A percentile compares a stretch with the other conserved stretches of the same genome.
These are phyloP conservation scores for Pisolithus microcarpus DNA, from an alignment of 768 basidiomycete species.

Conservation along the genomic window DNA sequence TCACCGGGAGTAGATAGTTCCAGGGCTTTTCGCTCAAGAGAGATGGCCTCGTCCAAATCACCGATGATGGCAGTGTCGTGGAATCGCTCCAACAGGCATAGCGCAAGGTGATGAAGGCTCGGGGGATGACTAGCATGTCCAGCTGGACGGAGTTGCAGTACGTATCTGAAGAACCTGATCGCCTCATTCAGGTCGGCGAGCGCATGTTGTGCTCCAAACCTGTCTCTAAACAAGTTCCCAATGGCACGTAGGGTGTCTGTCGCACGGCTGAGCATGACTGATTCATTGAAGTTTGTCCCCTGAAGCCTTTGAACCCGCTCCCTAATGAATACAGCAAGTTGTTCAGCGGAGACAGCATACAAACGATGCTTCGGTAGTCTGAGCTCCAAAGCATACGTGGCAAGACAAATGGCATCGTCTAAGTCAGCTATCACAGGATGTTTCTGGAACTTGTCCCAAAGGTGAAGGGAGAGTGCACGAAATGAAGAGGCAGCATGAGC, in stretches of 20 bases:
- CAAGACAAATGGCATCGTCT: too few relatives aligned
- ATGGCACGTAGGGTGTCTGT: neutral
- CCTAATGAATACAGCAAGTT: neutral
- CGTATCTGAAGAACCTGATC: neutral
- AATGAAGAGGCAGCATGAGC: too few relatives aligned
- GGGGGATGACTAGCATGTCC: neutral
- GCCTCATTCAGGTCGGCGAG: neutral
- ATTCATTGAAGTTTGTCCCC: neutral
- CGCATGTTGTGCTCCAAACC: neutral
- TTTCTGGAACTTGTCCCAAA: too few relatives aligned
- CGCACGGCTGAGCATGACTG: neutral
- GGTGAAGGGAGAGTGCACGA: too few relatives aligned
- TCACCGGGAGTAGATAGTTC: neutral
- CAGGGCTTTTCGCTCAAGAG: neutral
- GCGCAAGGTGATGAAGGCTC: neutral
- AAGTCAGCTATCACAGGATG: too few relatives aligned
- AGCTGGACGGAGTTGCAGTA: neutral
- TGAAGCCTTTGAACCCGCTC: neutral
- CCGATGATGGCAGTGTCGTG: neutral
- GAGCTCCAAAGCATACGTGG: too few relatives aligned
- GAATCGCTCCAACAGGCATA: neutral
- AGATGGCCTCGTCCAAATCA: neutral
- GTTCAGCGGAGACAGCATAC: neutral
- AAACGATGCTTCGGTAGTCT: too few relatives aligned
- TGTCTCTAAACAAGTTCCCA: neutral